Base-by-base conservation (phyloP, 805 yeast species). In the Kodamaea kaohsiungensis region DNA sequence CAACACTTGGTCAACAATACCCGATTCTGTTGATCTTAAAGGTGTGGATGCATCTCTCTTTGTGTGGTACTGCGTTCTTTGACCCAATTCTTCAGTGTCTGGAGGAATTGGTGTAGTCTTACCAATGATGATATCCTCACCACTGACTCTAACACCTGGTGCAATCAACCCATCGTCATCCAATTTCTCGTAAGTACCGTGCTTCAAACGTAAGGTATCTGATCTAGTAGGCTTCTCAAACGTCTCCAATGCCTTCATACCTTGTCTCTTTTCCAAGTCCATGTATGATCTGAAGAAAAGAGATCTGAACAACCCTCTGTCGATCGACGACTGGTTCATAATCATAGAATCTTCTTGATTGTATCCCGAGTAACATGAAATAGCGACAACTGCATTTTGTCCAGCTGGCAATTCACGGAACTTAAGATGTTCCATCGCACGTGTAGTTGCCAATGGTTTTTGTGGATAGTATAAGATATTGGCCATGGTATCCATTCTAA, bases 301-400 rank as follows among this genome's bases (percentile, higher is more conserved):
- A 9, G 98, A 91, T 75, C 99, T 81, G 81, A 95, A 95, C 65
- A 95, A 78, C 53, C 99, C 99, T 67, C 98, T 82, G 73, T 95
- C 99, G 68, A 95, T 95, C 38, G 97, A 89, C 9, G 96, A 88
- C 78, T 95, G 99, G 72, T 95, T 95, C 99, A 95, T 95, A 78
- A 95, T 95, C 95, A 95, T 91, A 43, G 99, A 95, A 88, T 95
- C 99, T 88, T 95, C 99, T 81, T 95, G 99, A 74, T 95, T 95
- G 75, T 95, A 95, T 68, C 99, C 99, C 43, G 97, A 89, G 75
- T 95, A 95, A 83, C 99, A 95, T 45, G 96, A 84, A 80, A 95
- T 95, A 27, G 99, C 99, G 47, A 95, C 99, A 73, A 95, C 86
- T 25, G 99, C 99, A 69, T 95, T 95, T 78, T 95, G 99, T 56